Conservation (phyloP, 176 grass and related monocot genomes). For the Microstegium vimineum region DNA sequence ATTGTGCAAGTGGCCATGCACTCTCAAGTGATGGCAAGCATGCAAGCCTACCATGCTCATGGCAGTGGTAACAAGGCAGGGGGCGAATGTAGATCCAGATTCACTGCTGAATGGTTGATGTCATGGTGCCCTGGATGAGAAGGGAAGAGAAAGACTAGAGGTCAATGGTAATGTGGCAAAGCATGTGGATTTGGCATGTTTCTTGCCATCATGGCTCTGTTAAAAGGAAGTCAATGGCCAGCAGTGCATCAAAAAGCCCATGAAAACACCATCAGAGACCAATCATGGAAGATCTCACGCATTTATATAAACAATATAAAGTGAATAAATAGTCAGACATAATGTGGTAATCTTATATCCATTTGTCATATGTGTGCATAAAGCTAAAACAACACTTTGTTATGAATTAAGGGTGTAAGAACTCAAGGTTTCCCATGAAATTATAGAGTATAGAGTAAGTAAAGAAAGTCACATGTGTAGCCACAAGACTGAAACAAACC, state of each 20-base stretch:
- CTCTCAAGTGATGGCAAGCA: neutral
- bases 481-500: conserved; percentile 35
- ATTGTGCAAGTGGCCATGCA: neutral
- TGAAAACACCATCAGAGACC: neutral
- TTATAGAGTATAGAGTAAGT: conserved; percentile 3
- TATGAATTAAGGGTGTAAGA: neutral
- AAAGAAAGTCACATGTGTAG: neutral
- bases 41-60: neutral
- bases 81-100: neutral
- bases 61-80: neutral
- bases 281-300: neutral
- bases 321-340: neutral
- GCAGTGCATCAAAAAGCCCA: neutral
- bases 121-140: neutral
- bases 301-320: neutral
- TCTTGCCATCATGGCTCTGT: neutral
- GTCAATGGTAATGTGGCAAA: neutral
- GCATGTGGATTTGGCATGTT: neutral
- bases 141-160: neutral
- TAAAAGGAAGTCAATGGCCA: neutral
- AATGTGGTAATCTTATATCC: neutral
- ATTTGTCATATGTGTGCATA: neutral
- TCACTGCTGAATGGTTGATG: neutral
- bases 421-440: neutral
- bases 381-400: neutral